Evolutionary conservation across 768 basidiomycete genomes (phyloP), one percentile per base, ranked within the genome.

Genomic region (Chalciporus sphaerocephalus): DNA sequence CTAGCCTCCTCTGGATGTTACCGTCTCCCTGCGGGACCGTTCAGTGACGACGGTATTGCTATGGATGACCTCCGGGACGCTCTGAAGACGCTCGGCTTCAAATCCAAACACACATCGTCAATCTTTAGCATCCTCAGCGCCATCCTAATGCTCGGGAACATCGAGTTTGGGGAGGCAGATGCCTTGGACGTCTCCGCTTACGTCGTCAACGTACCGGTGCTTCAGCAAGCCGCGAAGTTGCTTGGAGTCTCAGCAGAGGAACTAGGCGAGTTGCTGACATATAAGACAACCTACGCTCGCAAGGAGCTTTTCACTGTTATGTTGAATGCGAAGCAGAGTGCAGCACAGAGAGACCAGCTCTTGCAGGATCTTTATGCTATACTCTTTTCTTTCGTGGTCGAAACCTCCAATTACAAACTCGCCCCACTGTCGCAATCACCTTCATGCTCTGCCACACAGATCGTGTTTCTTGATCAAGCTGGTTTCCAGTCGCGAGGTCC

Each of bases 341-440:
- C 67, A 1, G 55, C 56, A 1, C 81, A 83, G 55, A 72, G 80
- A 23, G 78, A 83, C 48, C 68, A 69, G 23, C 69, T 83, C 30
- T 70, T 78, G 21, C 70, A 73, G 44, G 80, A 81, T 51, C 72
- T 83, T 28, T 83, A 83, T 53, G 74, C 78, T 25, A 81, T 83
- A 55, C 68, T 83, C 37, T 83, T 83, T 51, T 74, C 80, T 0
- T 83, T 75, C 48, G 72, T 83, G 34, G 76, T 81, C 39, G 81
- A 83, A 58, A 80, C 78, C 10, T 78, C 78, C 50, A 83, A 83
- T 59, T 75, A 79, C 57, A 72, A 72, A 53, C 62, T 81, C 18
- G 71, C 76, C 10, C 74, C 80, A 2, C 55, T 67, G 50, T 63
- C 72, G 1, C 62, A 69, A 7, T 64, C 67, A 9, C 70, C 73